Conservation (phyloP, 108 stramenopile genomes). For the Aureococcus anophagefferens region DNA sequence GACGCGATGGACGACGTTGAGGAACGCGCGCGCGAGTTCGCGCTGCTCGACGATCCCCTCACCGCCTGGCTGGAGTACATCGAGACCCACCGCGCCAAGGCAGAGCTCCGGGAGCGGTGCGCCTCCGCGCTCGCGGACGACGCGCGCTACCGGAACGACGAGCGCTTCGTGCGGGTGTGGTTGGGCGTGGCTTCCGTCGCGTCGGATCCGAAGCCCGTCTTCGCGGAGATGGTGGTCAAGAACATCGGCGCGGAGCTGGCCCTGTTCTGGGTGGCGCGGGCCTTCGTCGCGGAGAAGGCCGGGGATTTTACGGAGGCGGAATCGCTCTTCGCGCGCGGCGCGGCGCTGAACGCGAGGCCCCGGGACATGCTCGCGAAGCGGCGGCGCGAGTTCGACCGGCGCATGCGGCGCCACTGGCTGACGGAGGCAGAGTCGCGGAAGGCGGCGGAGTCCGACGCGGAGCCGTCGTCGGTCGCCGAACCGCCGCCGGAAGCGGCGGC, state of each 20-base stretch:
- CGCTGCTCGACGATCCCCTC: neutral
- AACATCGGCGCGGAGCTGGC: neutral
- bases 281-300: constrained; percentile 15
- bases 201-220: neutral
- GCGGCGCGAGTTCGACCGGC: neutral
- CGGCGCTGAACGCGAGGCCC: neutral
- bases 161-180: neutral
- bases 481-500: too few species aligned
- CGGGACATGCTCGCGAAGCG: neutral
- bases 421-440: too few species aligned
- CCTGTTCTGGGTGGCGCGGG: constrained; percentile 21
- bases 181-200: neutral
- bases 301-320: neutral
- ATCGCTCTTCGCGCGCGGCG: neutral
- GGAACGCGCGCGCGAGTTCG: too few species aligned
- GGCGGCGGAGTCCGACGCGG: too few species aligned
- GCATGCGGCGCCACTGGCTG: neutral
- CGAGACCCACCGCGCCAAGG: neutral
- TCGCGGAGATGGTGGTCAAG: neutral
- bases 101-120: too few species aligned
- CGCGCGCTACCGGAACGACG: neutral
- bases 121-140: too few species aligned
- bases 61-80: neutral
- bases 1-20: too few species aligned
- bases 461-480: too few species aligned